Conservation (phyloP, 2,329 filamentous ascomycete genomes). For the Pestalotiopsis sp. region DNA sequence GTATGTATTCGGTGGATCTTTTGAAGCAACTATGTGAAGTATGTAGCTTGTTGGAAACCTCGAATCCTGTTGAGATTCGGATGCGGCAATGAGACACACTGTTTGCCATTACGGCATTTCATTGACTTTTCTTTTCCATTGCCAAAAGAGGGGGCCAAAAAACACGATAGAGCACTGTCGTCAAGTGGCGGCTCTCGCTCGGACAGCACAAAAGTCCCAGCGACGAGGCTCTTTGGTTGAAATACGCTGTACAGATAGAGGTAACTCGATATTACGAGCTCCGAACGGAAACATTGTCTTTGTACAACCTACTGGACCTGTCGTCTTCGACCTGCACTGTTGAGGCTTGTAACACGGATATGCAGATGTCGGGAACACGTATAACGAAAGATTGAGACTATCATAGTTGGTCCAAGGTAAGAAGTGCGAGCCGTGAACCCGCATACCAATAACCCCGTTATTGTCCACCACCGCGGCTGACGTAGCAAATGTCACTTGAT, state of each 20-base stretch:
- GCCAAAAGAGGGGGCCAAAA: background rate
- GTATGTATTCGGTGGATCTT: background rate
- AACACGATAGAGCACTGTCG: background rate
- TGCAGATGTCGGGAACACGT: background rate
- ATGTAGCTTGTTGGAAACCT: background rate
- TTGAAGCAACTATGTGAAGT: background rate
- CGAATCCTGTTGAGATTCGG: background rate
- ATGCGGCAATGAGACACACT: background rate
- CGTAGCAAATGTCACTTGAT: background rate
- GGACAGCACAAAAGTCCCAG: conserved; percentile 7
- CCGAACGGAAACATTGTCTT: background rate
- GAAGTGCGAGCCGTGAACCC: background rate
- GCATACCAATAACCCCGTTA: background rate
- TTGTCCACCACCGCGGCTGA: background rate
- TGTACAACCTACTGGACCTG: background rate
- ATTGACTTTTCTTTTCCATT: background rate
- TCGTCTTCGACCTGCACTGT: background rate
- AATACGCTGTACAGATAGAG: conserved; percentile 11
- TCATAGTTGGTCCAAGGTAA: background rate
- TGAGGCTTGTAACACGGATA: background rate
- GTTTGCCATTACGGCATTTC: background rate
- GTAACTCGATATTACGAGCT: conserved; percentile 12
- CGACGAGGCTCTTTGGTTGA: conserved; percentile 16
- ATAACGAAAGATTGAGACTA: background rate
- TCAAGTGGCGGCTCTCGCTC: background rate